Base-by-base conservation (phyloP, 2,329 filamentous ascomycete genomes). In the Hypoxylon sp. region DNA sequence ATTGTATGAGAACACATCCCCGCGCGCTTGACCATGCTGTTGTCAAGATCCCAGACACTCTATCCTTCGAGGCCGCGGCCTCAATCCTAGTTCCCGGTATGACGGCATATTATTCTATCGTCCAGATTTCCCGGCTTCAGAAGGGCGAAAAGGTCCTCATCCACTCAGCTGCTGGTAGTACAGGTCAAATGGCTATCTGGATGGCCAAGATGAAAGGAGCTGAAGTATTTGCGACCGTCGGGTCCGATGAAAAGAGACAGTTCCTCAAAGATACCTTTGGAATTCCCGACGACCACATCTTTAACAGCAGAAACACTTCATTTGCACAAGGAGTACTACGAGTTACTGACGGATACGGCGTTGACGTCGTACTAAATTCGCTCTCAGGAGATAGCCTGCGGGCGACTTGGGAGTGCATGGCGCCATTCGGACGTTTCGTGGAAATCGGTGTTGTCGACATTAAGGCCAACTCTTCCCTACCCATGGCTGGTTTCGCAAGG, bases 401-500 rank as follows among this genome's bases (percentile, higher is more conserved):
- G 1, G 73, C 76, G 1, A 77, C 79, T 1, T 81, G 77, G 78
- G 70, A 78, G 31, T 81, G 78, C 60, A 71, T 82, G 17, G 78
- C 81, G 9, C 72, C 71, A 5, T 79, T 77, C 55, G 80, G 80
- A 1, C 70, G 76, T 0, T 80, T 82, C 47, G 64, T 82, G 0
- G 81, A 82, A 55, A 76, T 81, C 29, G 78, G 78, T 17, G 77
- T 77, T 47, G 72, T 73, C 2, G 79, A 81, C 58, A 78, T 81
- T 47, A 67, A 72, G 14, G 76, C 78, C 26, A 80, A 81, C 37
- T 76, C 74, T 4, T 70, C 74, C 1, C 72, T 84, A 2, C 78
- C 80, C 3, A 83, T 83, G 81, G 64, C 72, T 1, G 75, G 76
- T 1, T 83, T 84, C 48, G 76, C 77, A 3, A 72, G 63, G 48